These are phyloP conservation scores for Lachnellula cervina DNA, from an alignment of 2,329 filamentous ascomycete genomes.

Conservation along the genomic window DNA sequence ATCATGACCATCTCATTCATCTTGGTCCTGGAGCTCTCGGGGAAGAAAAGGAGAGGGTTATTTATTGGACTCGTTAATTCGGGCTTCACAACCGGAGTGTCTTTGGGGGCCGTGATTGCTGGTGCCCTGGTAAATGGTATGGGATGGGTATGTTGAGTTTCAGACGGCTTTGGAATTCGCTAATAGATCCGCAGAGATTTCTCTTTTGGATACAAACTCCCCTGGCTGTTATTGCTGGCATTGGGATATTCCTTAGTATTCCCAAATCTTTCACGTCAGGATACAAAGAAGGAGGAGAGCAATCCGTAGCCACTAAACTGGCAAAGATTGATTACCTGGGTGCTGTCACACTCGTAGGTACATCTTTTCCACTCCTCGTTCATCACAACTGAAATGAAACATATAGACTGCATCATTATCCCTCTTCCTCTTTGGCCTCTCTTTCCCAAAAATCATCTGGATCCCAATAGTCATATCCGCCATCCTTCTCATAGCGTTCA, in stretches of 20 bases:
- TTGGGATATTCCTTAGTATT: slow-evolving; percentile 60
- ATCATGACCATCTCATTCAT: slow-evolving; percentile 71
- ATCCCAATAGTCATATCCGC: slow-evolving; percentile 57
- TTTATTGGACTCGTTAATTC: slow-evolving; percentile 71
- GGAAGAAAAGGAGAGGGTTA: slow-evolving; percentile 62
- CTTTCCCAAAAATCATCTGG: slow-evolving; percentile 55
- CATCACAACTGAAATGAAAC: slow-evolving; percentile 22
- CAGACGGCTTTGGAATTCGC: neutral
- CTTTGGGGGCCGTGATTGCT: slow-evolving; percentile 65
- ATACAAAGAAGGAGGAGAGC: slow-evolving; percentile 32
- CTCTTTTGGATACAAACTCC: slow-evolving; percentile 72
- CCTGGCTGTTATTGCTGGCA: slow-evolving; percentile 54
- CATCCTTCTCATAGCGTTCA: slow-evolving; percentile 46
- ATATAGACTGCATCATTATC: slow-evolving; percentile 57
- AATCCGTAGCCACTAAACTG: slow-evolving; percentile 49
- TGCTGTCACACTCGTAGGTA: slow-evolving; percentile 56
- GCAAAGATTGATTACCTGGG: slow-evolving; percentile 70
- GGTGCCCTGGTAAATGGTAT: slow-evolving; percentile 57
- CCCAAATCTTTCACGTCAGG: slow-evolving; percentile 41
- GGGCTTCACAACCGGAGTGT: slow-evolving; percentile 66
- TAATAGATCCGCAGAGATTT: slow-evolving; percentile 48
- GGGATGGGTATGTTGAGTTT: slow-evolving; percentile 59
- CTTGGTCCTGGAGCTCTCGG: slow-evolving; percentile 68
- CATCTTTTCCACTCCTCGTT: neutral
- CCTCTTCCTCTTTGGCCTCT: slow-evolving; percentile 67